These are phyloP conservation scores for Gossypium schwendimanii DNA, from an alignment of 441 rosid genomes.

Conservation along the genomic window DNA sequence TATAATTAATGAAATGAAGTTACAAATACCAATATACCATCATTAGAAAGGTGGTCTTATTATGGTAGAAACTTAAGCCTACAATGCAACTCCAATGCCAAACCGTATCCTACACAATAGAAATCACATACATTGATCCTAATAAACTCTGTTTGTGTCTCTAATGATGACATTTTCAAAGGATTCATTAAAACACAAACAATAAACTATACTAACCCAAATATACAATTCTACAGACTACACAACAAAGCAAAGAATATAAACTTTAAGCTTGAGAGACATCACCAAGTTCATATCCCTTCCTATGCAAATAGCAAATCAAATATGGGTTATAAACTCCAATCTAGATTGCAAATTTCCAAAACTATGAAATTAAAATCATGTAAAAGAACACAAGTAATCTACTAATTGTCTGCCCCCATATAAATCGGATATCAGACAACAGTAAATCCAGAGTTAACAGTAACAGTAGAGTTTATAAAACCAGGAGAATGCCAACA, in stretches of 20 bases:
- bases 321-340: background rate
- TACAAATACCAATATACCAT: background rate
- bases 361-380: background rate
- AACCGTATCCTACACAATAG: background rate
- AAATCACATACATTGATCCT: background rate
- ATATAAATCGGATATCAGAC: background rate
- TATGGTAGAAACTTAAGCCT: background rate
- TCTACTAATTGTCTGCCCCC: background rate
- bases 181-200: background rate
- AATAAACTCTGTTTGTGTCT: background rate
- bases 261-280: background rate
- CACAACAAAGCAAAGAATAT: background rate
- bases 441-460: background rate
- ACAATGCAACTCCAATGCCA: background rate
- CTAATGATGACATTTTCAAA: background rate
- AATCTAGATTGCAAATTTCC: background rate
- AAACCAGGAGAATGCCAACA: background rate
- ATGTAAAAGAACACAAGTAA: background rate
- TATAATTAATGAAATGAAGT: background rate
- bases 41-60: background rate
- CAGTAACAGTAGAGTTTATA: background rate
- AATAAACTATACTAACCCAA: background rate
- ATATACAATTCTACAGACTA: background rate
- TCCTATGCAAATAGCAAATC: background rate
- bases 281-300: background rate